Conservation (phyloP, 768 basidiomycete species). For the Tephrocybe sp. region DNA sequence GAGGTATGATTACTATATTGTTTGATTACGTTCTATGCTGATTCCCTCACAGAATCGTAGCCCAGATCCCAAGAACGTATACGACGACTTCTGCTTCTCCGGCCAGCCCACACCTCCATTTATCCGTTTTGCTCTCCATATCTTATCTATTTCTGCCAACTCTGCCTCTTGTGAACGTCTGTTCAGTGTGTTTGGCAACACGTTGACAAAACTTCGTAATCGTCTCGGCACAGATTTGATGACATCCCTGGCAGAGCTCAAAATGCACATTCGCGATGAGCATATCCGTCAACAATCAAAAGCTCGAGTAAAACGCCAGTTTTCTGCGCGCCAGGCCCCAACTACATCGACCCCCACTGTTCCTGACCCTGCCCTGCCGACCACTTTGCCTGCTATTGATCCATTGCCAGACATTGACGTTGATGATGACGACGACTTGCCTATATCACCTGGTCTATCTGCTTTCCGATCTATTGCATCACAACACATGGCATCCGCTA, state of each 20-base stretch:
- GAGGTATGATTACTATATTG: slow-evolving; percentile 13
- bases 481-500: too few relatives aligned
- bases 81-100: too few relatives aligned
- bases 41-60: neutral
- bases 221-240: slow-evolving; percentile 20
- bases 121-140: too few relatives aligned
- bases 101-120: slow-evolving; percentile 10
- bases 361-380: neutral
- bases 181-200: slow-evolving; percentile 29
- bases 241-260: slow-evolving; percentile 22
- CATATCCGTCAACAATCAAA: slow-evolving; percentile 5
- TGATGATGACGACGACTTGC: too few relatives aligned
- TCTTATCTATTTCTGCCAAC: slow-evolving; percentile 26
- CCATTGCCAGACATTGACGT: too few relatives aligned
- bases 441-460: too few relatives aligned
- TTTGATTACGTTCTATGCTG: neutral
- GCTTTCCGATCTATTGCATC: too few relatives aligned
- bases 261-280: slow-evolving; percentile 28
- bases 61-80: neutral
- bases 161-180: slow-evolving; percentile 30
- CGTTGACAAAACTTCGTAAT: slow-evolving; percentile 25
- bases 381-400: too few relatives aligned
- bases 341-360: neutral
- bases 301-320: slow-evolving; percentile 3
- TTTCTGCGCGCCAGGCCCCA: neutral